Conservation (phyloP, 345 rosid species). For the Linum usitatissimum region DNA sequence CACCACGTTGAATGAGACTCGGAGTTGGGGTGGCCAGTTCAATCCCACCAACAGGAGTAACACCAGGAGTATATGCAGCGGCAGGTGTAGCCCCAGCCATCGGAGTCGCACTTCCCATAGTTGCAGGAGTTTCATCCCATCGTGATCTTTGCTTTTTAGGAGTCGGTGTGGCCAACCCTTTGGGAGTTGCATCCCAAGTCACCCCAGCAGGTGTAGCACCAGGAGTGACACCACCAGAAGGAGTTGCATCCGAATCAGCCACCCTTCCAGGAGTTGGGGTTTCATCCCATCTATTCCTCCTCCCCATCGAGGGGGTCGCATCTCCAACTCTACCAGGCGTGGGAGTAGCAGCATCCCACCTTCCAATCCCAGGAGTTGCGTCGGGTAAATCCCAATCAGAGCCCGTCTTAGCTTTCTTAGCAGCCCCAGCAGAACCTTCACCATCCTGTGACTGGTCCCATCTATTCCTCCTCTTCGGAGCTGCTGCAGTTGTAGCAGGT, state of each 20-base stretch:
- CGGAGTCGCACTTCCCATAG: constrained; percentile 96
- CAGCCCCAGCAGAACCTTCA: constrained; percentile 23
- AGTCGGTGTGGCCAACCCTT: constrained; percentile 77
- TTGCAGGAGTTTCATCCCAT: constrained; percentile 99
- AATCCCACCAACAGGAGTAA: constrained; percentile 76
- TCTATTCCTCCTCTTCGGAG: constrained; percentile 70
- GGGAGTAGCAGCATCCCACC: constrained; percentile 82
- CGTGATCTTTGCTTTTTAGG: constrained; percentile 90
- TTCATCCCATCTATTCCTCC: constrained; percentile 96
- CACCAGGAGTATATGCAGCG: constrained; percentile 76
- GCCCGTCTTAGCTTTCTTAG: constrained; percentile 53
- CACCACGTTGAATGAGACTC: constrained; percentile 50
- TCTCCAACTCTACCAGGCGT: constrained; percentile 72
- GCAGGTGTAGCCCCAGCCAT: constrained; percentile 79
- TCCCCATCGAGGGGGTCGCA: constrained; percentile 62
- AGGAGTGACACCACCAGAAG: constrained; percentile 65
- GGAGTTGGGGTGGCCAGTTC: constrained; percentile 95
- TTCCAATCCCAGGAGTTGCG: constrained; percentile 67
- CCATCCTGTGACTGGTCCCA: constrained; percentile 88
- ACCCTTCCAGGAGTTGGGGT: constrained; percentile 92
- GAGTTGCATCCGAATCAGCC: constrained; percentile 86
- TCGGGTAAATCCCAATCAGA: constrained; percentile 98
- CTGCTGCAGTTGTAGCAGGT: background rate
- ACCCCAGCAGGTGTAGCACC: constrained; percentile 95
- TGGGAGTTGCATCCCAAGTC: constrained; percentile 90